These are phyloP conservation scores for Claviceps sorghi DNA, from an alignment of 2,329 filamentous ascomycete genomes.

Conservation along the genomic window DNA sequence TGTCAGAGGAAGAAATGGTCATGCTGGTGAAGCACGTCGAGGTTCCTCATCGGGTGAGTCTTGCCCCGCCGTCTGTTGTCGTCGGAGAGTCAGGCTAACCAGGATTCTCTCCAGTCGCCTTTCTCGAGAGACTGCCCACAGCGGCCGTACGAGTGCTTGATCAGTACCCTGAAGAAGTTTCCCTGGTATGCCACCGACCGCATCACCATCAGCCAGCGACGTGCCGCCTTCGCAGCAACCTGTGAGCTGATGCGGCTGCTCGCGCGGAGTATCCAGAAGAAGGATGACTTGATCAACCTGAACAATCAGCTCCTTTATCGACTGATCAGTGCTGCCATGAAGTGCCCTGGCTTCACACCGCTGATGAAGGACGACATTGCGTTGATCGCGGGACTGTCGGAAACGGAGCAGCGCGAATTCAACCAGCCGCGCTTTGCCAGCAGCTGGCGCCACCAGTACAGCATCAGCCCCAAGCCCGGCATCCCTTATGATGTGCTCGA, in stretches of 20 bases:
- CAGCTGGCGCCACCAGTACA: slow-evolving; percentile 38
- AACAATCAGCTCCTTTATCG: slow-evolving; percentile 39
- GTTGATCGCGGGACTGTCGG: slow-evolving; percentile 22
- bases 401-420: slow-evolving; percentile 22
- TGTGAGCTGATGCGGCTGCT: slow-evolving; percentile 34
- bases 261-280: slow-evolving; percentile 23
- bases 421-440: slow-evolving; percentile 33
- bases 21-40: slow-evolving; percentile 52
- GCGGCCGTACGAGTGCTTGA: slow-evolving; percentile 49
- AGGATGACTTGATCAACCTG: slow-evolving; percentile 28
- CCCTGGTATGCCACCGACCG: slow-evolving; percentile 44
- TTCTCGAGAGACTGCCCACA: slow-evolving; percentile 48
- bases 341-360: slow-evolving; percentile 45
- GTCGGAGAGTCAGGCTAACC: background rate
- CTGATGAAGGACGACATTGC: slow-evolving; percentile 47
- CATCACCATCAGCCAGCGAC: slow-evolving; percentile 44
- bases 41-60: slow-evolving; percentile 43
- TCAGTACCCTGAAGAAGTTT: slow-evolving; percentile 47
- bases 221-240: slow-evolving; percentile 36
- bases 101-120: slow-evolving; percentile 30
- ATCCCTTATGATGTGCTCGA: slow-evolving; percentile 38
- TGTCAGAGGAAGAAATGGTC: slow-evolving; percentile 47
- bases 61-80: background rate
- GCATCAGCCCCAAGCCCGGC: slow-evolving; percentile 33
- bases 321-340: slow-evolving; percentile 35